phyloP scores from a whole-genome alignment of 140 eudicot genomes.

The Flaveria floridana region DNA sequence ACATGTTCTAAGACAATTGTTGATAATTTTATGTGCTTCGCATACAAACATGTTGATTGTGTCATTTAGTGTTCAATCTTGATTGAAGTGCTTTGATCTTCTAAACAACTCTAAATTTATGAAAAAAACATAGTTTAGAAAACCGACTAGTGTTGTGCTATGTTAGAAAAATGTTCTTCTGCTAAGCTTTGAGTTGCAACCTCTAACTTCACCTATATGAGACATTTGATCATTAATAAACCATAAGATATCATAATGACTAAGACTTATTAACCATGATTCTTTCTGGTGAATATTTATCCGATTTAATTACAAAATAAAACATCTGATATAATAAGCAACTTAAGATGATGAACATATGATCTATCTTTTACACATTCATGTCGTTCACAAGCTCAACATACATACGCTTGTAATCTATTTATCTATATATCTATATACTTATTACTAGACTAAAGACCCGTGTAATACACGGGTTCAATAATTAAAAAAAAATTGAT shows the following conservation, averaged over 20 bases:
- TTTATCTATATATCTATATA: too few relatives aligned
- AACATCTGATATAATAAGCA: too few relatives aligned
- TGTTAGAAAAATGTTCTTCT: background rate
- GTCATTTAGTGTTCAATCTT: background rate
- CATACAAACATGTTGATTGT: background rate
- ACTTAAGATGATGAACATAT: too few relatives aligned
- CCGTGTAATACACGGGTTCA: too few relatives aligned
- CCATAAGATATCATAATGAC: too few relatives aligned
- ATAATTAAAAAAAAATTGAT: too few relatives aligned
- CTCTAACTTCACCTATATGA: background rate
- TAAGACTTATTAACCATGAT: too few relatives aligned
- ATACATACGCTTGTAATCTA: too few relatives aligned
- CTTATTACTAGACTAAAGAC: too few relatives aligned
- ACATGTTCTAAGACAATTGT: background rate
- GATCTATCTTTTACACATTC: background rate
- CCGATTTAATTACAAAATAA: too few relatives aligned
- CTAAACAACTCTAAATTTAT: background rate
- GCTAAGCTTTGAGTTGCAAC: background rate
- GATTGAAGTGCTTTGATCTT: background rate
- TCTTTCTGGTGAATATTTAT: too few relatives aligned
- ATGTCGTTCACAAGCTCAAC: too few relatives aligned
- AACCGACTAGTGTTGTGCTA: background rate
- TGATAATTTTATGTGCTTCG: background rate
- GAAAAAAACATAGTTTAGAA: background rate
- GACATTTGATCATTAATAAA: background rate